Evolutionary conservation across 2,329 filamentous ascomycete species (phyloP), one percentile per base, ranked within the genome.

Genomic region (Epichloe festucae): DNA sequence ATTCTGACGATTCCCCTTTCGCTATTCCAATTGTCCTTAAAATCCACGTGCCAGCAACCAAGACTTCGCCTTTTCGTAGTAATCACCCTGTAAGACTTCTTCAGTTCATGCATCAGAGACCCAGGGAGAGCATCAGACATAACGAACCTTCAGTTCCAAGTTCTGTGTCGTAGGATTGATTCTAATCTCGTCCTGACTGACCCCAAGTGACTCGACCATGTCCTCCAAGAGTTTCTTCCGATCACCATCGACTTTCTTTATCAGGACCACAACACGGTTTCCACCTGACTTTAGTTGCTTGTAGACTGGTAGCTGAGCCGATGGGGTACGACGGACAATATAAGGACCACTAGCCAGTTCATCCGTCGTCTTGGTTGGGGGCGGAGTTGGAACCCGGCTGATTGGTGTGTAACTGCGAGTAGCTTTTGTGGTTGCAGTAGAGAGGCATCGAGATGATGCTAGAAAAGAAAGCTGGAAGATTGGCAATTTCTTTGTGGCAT

Each of bases 221-320:
- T 89, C 84, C 38, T 76, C 67, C 55, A 79, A 74, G 56, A 97
- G 65, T 3, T 72, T 76, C 35, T 72, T 67, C 48, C 81, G 62
- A 64, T 95, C 78, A 15, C 93, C 93, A 52, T 88, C 81, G 48
- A 91, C 77, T 68, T 87, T 89, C 65, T 89, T 85, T 52, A 98
- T 70, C 52, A 80, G 68, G 5, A 91, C 94, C 60, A 86, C 69
- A 60, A 82, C 79, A 63, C 82, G 75, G 57, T 87, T 93, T 14
- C 88, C 87, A 49, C 89, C 89, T 12, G 81, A 76, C 71, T 87
- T 90, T 57, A 70, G 73, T 57, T 81, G 74, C 15, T 82, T 73
- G 70, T 97, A 98, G 44, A 97, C 78, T 23, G 88, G 82, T 3
- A 93, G 72, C 57, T 88, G 81, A 46, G 81, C 78, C 39, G 79